Evolutionary conservation across 208 protist species (phyloP).

Genomic region (Leishmania amazonensis): DNA sequence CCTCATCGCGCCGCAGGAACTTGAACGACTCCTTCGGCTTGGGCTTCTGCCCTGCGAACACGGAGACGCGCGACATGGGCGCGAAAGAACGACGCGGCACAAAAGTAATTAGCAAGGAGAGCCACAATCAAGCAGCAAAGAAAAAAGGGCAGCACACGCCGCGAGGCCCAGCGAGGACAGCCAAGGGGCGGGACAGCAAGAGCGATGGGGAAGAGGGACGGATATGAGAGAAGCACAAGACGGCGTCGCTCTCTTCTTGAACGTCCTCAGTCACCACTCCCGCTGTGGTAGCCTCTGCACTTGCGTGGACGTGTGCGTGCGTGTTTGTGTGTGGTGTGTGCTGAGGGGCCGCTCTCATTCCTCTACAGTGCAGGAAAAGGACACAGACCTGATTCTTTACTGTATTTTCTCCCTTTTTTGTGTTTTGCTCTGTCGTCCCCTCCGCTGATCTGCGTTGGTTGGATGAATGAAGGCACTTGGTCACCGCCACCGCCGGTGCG

Average conservation of each 20-base stretch:
- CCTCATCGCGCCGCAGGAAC: slow-evolving; percentile 85
- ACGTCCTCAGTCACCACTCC: background rate
- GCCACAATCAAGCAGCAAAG: background rate
- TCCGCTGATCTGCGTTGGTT: background rate
- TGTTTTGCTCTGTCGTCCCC: too few relatives aligned
- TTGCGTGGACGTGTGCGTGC: background rate
- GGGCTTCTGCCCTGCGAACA: slow-evolving; percentile 65
- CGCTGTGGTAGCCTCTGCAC: background rate
- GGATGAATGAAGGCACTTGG: background rate
- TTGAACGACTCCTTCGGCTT: slow-evolving; percentile 79
- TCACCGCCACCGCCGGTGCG: background rate
- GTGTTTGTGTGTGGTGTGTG: background rate
- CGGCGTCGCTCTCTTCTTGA: background rate
- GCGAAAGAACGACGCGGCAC: background rate
- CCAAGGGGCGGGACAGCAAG: background rate
- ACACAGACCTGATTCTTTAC: background rate
- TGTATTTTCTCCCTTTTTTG: background rate
- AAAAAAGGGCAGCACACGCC: background rate
- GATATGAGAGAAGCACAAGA: background rate
- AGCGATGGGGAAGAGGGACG: background rate
- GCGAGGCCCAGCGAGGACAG: background rate
- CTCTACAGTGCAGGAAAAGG: background rate
- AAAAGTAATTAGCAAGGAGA: too few relatives aligned
- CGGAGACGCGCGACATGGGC: slow-evolving; percentile 56
- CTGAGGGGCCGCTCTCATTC: background rate